Base-by-base conservation (phyloP, 306 rosid species). In the Acacia acuminata region DNA sequence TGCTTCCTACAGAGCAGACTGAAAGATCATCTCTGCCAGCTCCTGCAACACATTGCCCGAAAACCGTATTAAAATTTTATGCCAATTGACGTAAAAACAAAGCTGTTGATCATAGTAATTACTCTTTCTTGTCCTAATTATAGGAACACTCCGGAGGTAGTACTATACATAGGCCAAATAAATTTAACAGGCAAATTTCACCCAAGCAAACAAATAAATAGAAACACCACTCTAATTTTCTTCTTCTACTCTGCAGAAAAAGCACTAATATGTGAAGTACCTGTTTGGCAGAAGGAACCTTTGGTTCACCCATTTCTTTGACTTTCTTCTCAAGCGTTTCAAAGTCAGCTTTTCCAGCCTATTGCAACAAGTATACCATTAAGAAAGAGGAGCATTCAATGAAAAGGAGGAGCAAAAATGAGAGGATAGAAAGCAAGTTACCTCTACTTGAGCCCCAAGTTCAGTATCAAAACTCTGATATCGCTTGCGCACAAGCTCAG, bases 341-440 rank as follows among this genome's bases (percentile, higher is more conserved):
- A 81, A 96, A 96, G 91, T 96, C 97, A 38, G 91, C 97, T 84
- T 94, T 91, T 48, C 99, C 98, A 67, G 96, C 94, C 99, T 96
- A 79, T 51, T 69, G 19, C 40, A 89, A 75, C 73, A 83, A 75
- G 73, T 82, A 50, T 55, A 55, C 65, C 65, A 82, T 64, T 73
- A 86, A 77, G 53, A 80, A 72, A 13, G 16, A 47, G 58, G 60
- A 20, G n/a, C 20, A 82, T 73, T 80, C 58, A 36, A 53, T 81
- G 79, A 45, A 78, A 27, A 76, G 48, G 69, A 42, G 13, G 4
- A 6, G 27, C 12, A 61, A 69, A 65, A 10, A 38, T n/a, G 42
- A 48, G 67, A 22, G 19, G 7, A 25, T 4, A 63, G 72, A 69
- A 84, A 83, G 42, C 25, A 73, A 8, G 3, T 83, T 84, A 92